Evolutionary conservation across 805 yeast genomes (phyloP).

Genomic region (Wickerhamomyces alni): DNA sequence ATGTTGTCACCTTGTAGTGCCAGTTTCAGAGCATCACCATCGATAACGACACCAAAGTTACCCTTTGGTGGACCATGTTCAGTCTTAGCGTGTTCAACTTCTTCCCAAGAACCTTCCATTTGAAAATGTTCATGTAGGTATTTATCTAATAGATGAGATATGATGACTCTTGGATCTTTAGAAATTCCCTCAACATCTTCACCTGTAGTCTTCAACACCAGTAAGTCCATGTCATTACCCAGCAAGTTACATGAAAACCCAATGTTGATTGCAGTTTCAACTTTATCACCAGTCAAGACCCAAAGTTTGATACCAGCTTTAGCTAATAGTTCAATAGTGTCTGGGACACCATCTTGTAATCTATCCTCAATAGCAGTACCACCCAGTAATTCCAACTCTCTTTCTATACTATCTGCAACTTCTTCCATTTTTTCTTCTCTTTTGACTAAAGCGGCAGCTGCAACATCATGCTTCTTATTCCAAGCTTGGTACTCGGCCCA

Average conservation of each 20-base stretch:
- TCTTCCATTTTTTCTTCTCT: slow-evolving; percentile 72
- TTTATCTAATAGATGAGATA: slow-evolving; percentile 42
- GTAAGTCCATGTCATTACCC: slow-evolving; percentile 68
- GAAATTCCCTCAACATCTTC: slow-evolving; percentile 44
- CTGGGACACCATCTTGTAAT: slow-evolving; percentile 83
- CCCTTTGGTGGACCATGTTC: slow-evolving; percentile 66
- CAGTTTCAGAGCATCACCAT: slow-evolving; percentile 69
- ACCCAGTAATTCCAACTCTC: slow-evolving; percentile 59
- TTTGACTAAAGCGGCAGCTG: slow-evolving; percentile 55
- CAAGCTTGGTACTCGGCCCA: slow-evolving; percentile 59
- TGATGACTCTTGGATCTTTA: slow-evolving; percentile 31
- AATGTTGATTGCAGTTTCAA: slow-evolving; percentile 85
- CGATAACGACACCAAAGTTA: slow-evolving; percentile 64
- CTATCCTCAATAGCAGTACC: slow-evolving; percentile 90
- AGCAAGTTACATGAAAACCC: slow-evolving; percentile 80
- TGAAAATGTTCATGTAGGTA: slow-evolving; percentile 51
- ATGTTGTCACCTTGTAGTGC: slow-evolving; percentile 41
- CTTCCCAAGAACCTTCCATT: slow-evolving; percentile 54
- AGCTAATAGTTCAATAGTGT: slow-evolving; percentile 61
- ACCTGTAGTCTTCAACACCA: slow-evolving; percentile 57
- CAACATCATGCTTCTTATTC: slow-evolving; percentile 55
- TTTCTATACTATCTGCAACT: slow-evolving; percentile 66
- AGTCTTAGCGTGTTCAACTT: slow-evolving; percentile 44
- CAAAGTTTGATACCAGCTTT: slow-evolving; percentile 79
- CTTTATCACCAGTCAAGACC: slow-evolving; percentile 86